Evolutionary conservation across 768 basidiomycete species (phyloP).

Genomic region (Boletellus emodensis): DNA sequence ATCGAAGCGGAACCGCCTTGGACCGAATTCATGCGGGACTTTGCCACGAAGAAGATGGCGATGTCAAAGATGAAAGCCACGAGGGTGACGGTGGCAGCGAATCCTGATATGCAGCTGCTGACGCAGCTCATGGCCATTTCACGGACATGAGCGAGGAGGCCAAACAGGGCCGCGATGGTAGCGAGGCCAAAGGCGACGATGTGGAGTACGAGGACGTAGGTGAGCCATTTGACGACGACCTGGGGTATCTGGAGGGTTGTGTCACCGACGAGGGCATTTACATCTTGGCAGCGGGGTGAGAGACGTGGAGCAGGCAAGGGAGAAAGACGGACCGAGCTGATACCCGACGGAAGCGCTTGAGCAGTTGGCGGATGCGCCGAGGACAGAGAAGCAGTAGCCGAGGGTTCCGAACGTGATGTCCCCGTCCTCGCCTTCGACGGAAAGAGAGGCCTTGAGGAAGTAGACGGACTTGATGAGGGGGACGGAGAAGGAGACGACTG

Average conservation of each 20-base stretch:
- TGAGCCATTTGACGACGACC: conserved; percentile 90
- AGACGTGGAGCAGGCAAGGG: neutral
- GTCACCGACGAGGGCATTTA: conserved; percentile 77
- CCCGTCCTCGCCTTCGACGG: conserved; percentile 46
- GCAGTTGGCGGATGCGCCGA: conserved; percentile 55
- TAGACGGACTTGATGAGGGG: conserved; percentile 86
- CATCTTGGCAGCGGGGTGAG: conserved; percentile 47
- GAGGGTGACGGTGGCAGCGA: conserved; percentile 75
- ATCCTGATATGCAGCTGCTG: conserved; percentile 75
- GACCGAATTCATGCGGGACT: conserved; percentile 72
- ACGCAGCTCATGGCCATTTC: conserved; percentile 84
- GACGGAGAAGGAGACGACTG: conserved; percentile 85
- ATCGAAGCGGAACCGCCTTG: conserved; percentile 72
- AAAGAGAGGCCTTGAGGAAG: conserved; percentile 77
- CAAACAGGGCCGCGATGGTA: conserved; percentile 70
- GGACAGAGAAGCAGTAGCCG: conserved; percentile 75
- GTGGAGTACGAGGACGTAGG: conserved; percentile 89
- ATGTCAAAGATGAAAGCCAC: conserved; percentile 92
- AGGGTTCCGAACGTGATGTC: conserved; percentile 82
- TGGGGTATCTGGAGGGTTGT: conserved; percentile 69
- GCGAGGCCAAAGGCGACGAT: conserved; percentile 79
- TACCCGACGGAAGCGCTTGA: conserved; percentile 83
- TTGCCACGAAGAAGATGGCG: conserved; percentile 86
- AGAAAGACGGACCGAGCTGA: conserved; percentile 61
- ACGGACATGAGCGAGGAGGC: conserved; percentile 82